These are phyloP conservation scores for Bipolaris bicolor DNA, from an alignment of 2,329 filamentous ascomycete genomes.

Conservation along the genomic window DNA sequence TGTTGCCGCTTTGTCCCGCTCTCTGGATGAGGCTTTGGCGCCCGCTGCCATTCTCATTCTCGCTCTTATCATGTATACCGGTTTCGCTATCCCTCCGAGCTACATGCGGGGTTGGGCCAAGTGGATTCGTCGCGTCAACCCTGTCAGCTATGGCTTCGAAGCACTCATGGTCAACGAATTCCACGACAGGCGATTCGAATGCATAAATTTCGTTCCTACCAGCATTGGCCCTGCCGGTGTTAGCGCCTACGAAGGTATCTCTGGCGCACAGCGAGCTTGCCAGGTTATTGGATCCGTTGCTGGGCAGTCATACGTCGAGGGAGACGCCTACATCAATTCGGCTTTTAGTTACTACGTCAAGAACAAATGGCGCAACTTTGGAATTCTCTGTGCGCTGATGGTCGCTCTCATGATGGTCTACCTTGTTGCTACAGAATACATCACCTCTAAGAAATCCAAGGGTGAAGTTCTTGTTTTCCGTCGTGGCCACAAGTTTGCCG, in stretches of 20 bases:
- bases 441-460: conserved; percentile 58
- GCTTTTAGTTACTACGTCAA: conserved; percentile 42
- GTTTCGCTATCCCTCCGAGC: conserved; percentile 62
- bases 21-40: conserved; percentile 64
- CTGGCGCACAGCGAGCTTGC: conserved; percentile 47
- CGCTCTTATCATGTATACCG: conserved; percentile 70
- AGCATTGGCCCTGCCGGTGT: conserved; percentile 28
- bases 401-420: conserved; percentile 52
- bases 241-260: conserved; percentile 45
- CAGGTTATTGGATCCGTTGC: conserved; percentile 51
- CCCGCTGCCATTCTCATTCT: conserved; percentile 66
- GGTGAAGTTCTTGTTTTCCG: conserved; percentile 59
- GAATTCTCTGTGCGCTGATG: conserved; percentile 55
- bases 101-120: conserved; percentile 81
- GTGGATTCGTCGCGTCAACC: conserved; percentile 84
- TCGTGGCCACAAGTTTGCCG: conserved; percentile 52
- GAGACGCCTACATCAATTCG: conserved; percentile 47
- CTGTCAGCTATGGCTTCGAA: conserved; percentile 81
- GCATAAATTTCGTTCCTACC: conserved; percentile 53
- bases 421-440: conserved; percentile 54
- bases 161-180: conserved; percentile 86
- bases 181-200: conserved; percentile 64
- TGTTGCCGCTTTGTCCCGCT: conserved; percentile 77
- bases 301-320: conserved; percentile 48
- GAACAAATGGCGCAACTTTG: conserved; percentile 57